Conservation (phyloP, 805 yeast genomes). For the Ogataea methylovora region DNA sequence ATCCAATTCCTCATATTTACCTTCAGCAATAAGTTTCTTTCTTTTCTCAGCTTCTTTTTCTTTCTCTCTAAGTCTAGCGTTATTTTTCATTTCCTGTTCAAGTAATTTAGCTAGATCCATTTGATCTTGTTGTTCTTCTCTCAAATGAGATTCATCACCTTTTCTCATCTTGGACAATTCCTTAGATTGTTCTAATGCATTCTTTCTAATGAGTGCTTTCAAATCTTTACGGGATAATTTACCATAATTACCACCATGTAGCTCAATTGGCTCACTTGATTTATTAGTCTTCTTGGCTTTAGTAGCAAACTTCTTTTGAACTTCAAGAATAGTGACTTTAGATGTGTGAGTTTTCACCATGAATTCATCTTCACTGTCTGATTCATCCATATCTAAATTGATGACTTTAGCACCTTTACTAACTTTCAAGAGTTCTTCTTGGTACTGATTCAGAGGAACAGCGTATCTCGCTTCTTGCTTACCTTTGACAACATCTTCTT, state of each 20-base stretch:
- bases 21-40: conserved; percentile 8
- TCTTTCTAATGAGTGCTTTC: conserved; percentile 1
- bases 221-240: not conserved
- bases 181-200: conserved; percentile 3
- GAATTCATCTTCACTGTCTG: not conserved
- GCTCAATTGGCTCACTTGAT: too few relatives aligned
- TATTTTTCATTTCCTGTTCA: conserved; percentile 14
- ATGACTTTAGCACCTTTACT: not conserved
- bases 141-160: conserved; percentile 1
- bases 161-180: conserved; percentile 9
- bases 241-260: not conserved
- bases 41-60: conserved; percentile 10
- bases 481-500: not conserved
- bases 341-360: not conserved
- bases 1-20: conserved; percentile 14
- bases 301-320: conserved; percentile 2
- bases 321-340: not conserved
- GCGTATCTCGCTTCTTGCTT: conserved; percentile 1
- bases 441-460: conserved; percentile 5
- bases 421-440: conserved; percentile 2
- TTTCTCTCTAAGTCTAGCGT: conserved; percentile 7
- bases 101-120: conserved; percentile 12
- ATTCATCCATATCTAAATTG: not conserved
- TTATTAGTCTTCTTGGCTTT: conserved; percentile 5
- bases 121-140: conserved; percentile 6